These are phyloP conservation scores for Paxillus involutus DNA, from an alignment of 768 basidiomycete genomes.

Conservation along the genomic window DNA sequence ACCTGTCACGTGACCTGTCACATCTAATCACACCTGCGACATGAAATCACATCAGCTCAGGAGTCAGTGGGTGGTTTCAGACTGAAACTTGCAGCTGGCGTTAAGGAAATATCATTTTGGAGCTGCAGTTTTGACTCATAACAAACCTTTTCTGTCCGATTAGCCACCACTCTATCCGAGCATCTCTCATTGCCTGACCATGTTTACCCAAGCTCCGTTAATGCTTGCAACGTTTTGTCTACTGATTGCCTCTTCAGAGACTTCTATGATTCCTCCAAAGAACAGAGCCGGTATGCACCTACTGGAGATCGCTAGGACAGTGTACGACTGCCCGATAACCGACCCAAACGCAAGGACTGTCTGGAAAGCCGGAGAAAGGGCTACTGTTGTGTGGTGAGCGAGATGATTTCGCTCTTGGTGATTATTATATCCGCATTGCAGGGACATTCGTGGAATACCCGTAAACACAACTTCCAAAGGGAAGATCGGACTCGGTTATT, in stretches of 20 bases:
- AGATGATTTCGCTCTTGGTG: conserved; percentile 9
- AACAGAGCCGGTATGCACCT: background rate
- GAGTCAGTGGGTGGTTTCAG: too few species aligned
- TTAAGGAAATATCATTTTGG: too few species aligned
- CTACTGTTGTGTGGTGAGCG: conserved; percentile 55
- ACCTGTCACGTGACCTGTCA: background rate
- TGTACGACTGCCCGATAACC: conserved; percentile 51
- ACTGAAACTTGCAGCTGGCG: too few species aligned
- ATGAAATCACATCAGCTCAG: too few species aligned
- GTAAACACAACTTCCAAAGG: conserved; percentile 50
- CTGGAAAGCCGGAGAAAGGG: conserved; percentile 49
- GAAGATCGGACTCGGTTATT: conserved; percentile 50
- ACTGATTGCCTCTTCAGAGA: background rate
- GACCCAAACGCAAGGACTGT: conserved; percentile 44
- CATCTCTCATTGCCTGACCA: too few species aligned
- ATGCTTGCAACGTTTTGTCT: background rate
- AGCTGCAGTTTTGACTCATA: too few species aligned
- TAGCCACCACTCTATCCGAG: too few species aligned
- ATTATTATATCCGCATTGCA: conserved; percentile 18
- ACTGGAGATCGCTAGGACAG: conserved; percentile 31
- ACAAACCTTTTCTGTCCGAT: background rate
- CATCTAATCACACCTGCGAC: background rate
- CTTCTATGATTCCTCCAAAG: background rate
- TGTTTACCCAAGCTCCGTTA: too few species aligned
- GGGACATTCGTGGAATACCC: conserved; percentile 51